A percentile compares a stretch with the other conserved stretches of the same genome.
These are phyloP conservation scores for Lactarius tabidus DNA, from an alignment of 768 basidiomycete species.

Conservation along the genomic window DNA sequence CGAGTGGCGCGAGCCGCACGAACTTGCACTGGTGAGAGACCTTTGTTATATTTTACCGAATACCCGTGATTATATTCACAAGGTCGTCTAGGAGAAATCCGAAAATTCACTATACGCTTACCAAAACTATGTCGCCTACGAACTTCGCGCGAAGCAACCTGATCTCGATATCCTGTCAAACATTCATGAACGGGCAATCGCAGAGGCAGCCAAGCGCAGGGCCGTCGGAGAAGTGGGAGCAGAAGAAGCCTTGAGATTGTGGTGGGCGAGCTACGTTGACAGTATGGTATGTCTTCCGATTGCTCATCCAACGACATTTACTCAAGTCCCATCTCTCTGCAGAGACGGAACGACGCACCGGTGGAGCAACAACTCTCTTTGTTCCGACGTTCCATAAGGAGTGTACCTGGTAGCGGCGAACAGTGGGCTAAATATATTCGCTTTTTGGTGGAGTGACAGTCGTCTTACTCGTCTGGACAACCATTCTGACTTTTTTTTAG, in stretches of 20 bases:
- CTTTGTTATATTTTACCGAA: not conserved
- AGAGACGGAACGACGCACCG: constrained; percentile 46
- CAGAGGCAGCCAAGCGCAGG: constrained; percentile 60
- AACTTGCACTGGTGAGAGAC: constrained; percentile 52
- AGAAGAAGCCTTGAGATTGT: constrained; percentile 54
- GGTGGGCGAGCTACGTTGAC: constrained; percentile 76
- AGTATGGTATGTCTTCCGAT: constrained; percentile 48
- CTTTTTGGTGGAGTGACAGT: constrained; percentile 47
- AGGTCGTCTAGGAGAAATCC: constrained; percentile 24
- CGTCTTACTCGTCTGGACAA: not conserved
- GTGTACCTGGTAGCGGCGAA: constrained; percentile 72
- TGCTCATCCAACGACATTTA: not conserved
- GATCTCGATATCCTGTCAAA: constrained; percentile 53
- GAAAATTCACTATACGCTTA: constrained; percentile 53
- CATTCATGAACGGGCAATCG: constrained; percentile 71
- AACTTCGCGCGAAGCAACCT: constrained; percentile 56
- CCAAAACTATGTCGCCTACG: constrained; percentile 57
- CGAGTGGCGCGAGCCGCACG: constrained; percentile 59
- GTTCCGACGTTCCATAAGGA: constrained; percentile 58
- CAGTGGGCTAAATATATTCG: constrained; percentile 78
- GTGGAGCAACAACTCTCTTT: constrained; percentile 40
- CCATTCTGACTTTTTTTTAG: not conserved
- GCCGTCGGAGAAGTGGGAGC: constrained; percentile 52
- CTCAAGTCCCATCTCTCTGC: constrained; percentile 5
- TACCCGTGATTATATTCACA: constrained; percentile 30